Conservation (phyloP, 129 eudicot genomes). For the Flaveria ramosissima region DNA sequence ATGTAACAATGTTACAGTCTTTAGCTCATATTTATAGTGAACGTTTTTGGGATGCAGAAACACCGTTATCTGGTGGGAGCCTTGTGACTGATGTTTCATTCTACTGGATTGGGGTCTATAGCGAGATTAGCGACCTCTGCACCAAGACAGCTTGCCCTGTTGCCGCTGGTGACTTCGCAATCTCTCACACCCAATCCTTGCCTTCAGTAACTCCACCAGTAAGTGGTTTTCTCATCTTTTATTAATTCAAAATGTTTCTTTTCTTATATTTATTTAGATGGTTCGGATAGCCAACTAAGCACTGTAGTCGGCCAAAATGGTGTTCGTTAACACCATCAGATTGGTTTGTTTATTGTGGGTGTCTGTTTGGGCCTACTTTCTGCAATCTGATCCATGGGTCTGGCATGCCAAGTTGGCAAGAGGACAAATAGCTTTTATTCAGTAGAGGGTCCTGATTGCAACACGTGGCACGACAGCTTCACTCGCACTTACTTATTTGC, state of each 20-base stretch:
- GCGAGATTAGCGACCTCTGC: constrained; percentile 72
- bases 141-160: constrained; percentile 79
- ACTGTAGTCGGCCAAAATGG: constrained; percentile 3
- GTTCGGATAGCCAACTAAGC: not conserved
- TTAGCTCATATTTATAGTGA: not conserved
- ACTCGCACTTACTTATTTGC: not conserved
- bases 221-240: constrained; percentile 41
- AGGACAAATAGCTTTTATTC: not conserved
- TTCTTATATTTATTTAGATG: too few relatives aligned
- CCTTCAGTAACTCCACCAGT: constrained; percentile 94
- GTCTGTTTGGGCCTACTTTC: not conserved
- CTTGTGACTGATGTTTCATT: constrained; percentile 68
- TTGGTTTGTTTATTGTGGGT: not conserved
- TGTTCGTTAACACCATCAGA: not conserved
- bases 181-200: constrained; percentile 78
- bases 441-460: not conserved
- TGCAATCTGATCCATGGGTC: not conserved
- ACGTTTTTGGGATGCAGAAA: constrained; percentile 48
- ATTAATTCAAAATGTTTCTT: not conserved
- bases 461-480: not conserved
- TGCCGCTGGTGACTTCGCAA: constrained; percentile 63
- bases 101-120: constrained; percentile 50
- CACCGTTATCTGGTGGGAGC: constrained; percentile 64
- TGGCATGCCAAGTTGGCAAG: not conserved
- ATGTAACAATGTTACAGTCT: constrained; percentile 2